Evolutionary conservation across 495 filamentous ascomycete genomes (phyloP).

Genomic region (Xylaria acuta): DNA sequence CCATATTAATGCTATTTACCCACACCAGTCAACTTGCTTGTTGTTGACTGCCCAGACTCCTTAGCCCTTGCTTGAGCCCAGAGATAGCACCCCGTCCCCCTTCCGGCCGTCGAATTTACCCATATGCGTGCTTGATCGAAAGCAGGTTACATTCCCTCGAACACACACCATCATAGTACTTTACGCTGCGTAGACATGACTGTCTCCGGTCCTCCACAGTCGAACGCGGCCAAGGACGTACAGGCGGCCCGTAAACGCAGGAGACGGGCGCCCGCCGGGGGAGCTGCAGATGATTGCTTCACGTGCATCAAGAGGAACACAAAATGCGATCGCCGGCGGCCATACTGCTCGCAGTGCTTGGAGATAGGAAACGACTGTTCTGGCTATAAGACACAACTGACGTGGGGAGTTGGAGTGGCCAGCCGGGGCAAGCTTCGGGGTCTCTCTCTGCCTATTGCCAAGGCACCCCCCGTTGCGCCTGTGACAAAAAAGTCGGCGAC

Average conservation of each 20-base stretch:
- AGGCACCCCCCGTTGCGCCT: constrained; percentile 64
- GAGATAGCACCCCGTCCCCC: constrained; percentile 23
- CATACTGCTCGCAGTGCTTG: constrained; percentile 95
- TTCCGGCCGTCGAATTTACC: constrained; percentile 34
- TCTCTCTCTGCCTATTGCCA: constrained; percentile 81
- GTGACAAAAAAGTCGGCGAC: constrained; percentile 50
- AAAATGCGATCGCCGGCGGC: constrained; percentile 89
- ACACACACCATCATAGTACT: constrained; percentile 10
- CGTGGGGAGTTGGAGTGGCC: constrained; percentile 96
- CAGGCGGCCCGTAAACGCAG: constrained; percentile 75
- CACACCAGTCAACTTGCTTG: constrained; percentile 48
- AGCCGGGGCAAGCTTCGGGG: constrained; percentile 95
- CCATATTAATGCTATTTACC: constrained; percentile 56
- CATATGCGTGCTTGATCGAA: constrained; percentile 40
- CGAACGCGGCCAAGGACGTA: constrained; percentile 47
- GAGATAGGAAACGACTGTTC: constrained; percentile 92
- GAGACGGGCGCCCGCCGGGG: constrained; percentile 84
- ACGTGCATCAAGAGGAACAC: constrained; percentile 82
- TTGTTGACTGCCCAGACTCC: constrained; percentile 44
- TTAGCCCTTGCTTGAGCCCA: constrained; percentile 44
- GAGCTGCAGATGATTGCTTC: constrained; percentile 95
- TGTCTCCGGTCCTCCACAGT: constrained; percentile 50
- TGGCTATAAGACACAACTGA: constrained; percentile 96
- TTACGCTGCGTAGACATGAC: constrained; percentile 46
- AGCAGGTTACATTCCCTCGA: constrained; percentile 25